Percentiles rank a stretch among this genome's conserved stretches.
These are phyloP conservation scores for Aschersonia sp. DNA, from an alignment of 2,329 filamentous ascomycete genomes.

Conservation along the genomic window DNA sequence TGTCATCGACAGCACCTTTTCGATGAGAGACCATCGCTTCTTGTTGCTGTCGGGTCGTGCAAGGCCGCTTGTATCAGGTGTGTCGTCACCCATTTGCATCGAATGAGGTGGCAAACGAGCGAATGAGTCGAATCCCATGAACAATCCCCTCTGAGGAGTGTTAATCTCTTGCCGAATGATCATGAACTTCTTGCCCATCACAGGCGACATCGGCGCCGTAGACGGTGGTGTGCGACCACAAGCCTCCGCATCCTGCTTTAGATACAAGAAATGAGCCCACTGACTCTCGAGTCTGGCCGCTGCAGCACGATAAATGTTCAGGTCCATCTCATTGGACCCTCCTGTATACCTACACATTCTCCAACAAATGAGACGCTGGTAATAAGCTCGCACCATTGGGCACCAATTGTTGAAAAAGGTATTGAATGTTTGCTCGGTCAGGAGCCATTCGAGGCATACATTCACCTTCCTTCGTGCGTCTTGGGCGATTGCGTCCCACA, in stretches of 20 bases:
- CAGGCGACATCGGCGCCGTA: slow-evolving; percentile 69
- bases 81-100: slow-evolving; percentile 9
- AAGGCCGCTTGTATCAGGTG: slow-evolving; percentile 11
- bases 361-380: slow-evolving; percentile 83
- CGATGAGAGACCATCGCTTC: slow-evolving; percentile 48
- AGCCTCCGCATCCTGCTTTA: slow-evolving; percentile 51
- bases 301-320: slow-evolving; percentile 55
- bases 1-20: slow-evolving; percentile 40
- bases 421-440: slow-evolving; percentile 62
- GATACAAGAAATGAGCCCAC: slow-evolving; percentile 69
- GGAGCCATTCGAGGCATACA: slow-evolving; percentile 60
- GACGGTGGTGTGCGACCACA: slow-evolving; percentile 45
- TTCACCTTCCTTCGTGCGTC: slow-evolving; percentile 52
- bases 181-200: slow-evolving; percentile 71
- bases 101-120: slow-evolving; percentile 12
- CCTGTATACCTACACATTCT: slow-evolving; percentile 66
- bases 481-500: slow-evolving; percentile 60
- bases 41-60: slow-evolving; percentile 35
- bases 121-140: slow-evolving; percentile 35
- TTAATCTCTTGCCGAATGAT: slow-evolving; percentile 69
- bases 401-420: slow-evolving; percentile 88
- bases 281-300: slow-evolving; percentile 53
- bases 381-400: slow-evolving; percentile 88
- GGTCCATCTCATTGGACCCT: slow-evolving; percentile 46
- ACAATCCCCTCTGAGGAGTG: slow-evolving; percentile 29